These are phyloP conservation scores for Didymella pomorum DNA, from an alignment of 2,329 filamentous ascomycete genomes.

Conservation along the genomic window DNA sequence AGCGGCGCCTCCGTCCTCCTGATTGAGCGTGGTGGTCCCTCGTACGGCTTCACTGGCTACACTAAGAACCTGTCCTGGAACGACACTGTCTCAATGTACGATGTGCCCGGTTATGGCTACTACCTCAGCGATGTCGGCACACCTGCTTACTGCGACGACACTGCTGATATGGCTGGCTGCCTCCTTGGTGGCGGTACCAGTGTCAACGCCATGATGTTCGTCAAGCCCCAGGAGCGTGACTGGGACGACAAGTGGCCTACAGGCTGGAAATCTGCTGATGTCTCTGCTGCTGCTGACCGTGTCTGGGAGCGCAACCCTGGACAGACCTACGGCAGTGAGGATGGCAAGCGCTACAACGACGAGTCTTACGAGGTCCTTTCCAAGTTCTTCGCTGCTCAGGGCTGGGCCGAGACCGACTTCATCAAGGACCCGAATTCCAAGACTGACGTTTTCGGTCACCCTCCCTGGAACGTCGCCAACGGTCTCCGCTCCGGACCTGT, in stretches of 20 bases:
- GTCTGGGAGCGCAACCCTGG: constrained; percentile 77
- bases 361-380: constrained; percentile 70
- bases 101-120: constrained; percentile 49
- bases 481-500: constrained; percentile 74
- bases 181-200: constrained; percentile 72
- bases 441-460: constrained; percentile 66
- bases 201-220: constrained; percentile 66
- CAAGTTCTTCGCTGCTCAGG: constrained; percentile 64
- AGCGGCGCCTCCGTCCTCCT: constrained; percentile 70
- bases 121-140: constrained; percentile 42
- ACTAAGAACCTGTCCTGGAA: constrained; percentile 45
- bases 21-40: constrained; percentile 54
- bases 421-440: constrained; percentile 68
- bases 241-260: constrained; percentile 76
- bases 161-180: constrained; percentile 75
- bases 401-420: constrained; percentile 71
- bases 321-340: constrained; percentile 69
- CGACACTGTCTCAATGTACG: constrained; percentile 47
- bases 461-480: constrained; percentile 70
- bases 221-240: constrained; percentile 56
- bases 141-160: constrained; percentile 64
- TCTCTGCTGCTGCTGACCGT: constrained; percentile 66
- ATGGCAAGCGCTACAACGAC: constrained; percentile 70
- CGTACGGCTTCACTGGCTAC: constrained; percentile 40
- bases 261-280: constrained; percentile 73